Base-by-base conservation (phyloP, 805 yeast species). In the Metschnikowia rubicola region DNA sequence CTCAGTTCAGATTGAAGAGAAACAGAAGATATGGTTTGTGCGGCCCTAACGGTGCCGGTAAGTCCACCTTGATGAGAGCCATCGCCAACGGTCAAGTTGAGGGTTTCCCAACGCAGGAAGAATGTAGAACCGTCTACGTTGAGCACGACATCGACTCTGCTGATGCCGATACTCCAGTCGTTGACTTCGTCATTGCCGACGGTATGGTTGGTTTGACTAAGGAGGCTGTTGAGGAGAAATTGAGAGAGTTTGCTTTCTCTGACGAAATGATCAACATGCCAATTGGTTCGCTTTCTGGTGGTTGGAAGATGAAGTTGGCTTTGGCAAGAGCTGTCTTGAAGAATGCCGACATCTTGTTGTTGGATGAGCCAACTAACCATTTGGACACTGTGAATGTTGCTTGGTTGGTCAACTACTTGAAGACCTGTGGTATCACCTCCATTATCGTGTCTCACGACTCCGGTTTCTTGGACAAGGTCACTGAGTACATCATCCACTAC, bases 291-390 rank as follows among this genome's bases (percentile, higher is more conserved):
- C 83, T 94, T 64, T 94, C 99, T 69, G 99, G 99, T 86, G 99
- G 99, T 84, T 92, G 99, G 99, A 94, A 94, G 86, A 92, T 92
- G 99, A 94, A 94, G 80, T 84, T 92, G 75, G 98, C 98, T 71
- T 83, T 92, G 68, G 98, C 99, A 65, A 89, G 97, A 80, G 99
- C 99, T 70, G 97, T 92, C 68, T 84, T 92, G 78, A 88, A 88
- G 83, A 91, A 91, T 78, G 98, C 99, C 68, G 96, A 88, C 77
- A 94, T 92, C 71, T 81, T 92, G 75, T 81, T 92, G 77, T 86
- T 92, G 75, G 99, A 92, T 82, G 99, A 92, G 84, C 99, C 99
- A 79, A 92, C 99, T 71, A 92, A 92, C 88, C 99, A 94, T 83
- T 88, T 94, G 87, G 99, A 94, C 80, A 91, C 97, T 66, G 97